Conservation (phyloP, 257 asterid genomes). For the Solanum arcanum region DNA sequence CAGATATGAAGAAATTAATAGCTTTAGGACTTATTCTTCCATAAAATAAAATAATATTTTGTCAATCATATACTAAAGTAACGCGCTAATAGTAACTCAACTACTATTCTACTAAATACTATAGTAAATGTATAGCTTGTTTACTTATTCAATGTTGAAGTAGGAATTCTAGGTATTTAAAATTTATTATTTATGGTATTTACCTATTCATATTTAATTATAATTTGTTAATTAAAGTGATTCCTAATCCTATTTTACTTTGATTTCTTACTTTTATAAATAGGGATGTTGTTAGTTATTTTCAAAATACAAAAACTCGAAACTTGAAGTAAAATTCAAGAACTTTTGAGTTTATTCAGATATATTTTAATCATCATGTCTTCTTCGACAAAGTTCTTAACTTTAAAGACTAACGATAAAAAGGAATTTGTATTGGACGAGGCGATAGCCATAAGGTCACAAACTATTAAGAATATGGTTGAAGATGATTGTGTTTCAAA, state of each 20-base stretch:
- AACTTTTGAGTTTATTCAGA: background rate
- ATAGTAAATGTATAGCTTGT: background rate
- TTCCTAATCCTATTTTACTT: too few species aligned
- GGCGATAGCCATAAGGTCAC: background rate
- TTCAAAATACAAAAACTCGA: background rate
- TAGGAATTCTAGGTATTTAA: rapidly evolving
- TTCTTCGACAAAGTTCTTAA: background rate
- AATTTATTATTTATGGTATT: too few species aligned
- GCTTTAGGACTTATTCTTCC: background rate
- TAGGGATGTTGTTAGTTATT: background rate
- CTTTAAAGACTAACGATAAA: background rate
- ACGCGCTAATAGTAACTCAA: background rate
- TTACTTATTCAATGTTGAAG: background rate
- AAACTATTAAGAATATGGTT: background rate
- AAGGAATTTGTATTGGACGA: background rate
- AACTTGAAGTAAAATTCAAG: background rate
- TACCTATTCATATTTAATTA: too few species aligned
- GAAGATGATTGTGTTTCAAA: background rate
- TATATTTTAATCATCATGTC: background rate
- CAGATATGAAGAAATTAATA: background rate
- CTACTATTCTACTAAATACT: background rate
- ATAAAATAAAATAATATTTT: background rate
- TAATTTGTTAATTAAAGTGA: background rate
- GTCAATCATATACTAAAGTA: background rate
- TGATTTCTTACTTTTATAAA: background rate